Evolutionary conservation across 306 rosid species (phyloP).

Genomic region (Lagenaria siceraria): DNA sequence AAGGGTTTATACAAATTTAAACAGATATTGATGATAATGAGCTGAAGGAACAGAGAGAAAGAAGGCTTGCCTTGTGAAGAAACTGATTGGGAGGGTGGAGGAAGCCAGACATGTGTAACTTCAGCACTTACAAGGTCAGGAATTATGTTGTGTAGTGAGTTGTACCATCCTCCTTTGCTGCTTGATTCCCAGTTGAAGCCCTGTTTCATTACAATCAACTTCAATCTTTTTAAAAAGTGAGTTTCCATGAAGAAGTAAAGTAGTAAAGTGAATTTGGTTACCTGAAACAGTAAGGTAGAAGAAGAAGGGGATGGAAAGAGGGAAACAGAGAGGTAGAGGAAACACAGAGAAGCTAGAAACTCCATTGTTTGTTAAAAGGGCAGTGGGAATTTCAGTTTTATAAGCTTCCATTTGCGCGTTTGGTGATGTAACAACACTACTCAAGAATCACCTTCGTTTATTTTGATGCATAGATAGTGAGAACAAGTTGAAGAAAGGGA

Average conservation of each 20-base stretch:
- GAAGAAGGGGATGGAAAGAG: slow-evolving; percentile 27
- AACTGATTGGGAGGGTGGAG: slow-evolving; percentile 71
- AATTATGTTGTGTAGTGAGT: slow-evolving; percentile 34
- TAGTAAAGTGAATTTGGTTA: not conserved
- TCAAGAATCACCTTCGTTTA: no score
- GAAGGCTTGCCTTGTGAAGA: slow-evolving; percentile 29
- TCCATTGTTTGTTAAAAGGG: slow-evolving; percentile 7
- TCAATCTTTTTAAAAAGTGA: not conserved
- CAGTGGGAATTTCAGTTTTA: not conserved
- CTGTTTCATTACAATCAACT: slow-evolving; percentile 13
- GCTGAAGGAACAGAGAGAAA: not conserved
- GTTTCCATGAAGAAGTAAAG: not conserved
- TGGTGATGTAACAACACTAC: not conserved
- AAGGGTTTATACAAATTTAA: not conserved
- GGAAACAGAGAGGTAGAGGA: slow-evolving; percentile 24
- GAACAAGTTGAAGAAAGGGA: not conserved
- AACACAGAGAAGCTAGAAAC: slow-evolving; percentile 13
- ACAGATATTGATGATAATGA: not conserved
- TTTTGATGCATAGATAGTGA: not conserved
- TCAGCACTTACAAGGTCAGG: slow-evolving; percentile 48
- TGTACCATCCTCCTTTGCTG: slow-evolving; percentile 62
- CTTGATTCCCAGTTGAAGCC: slow-evolving; percentile 91
- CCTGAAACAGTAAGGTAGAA: slow-evolving; percentile 59
- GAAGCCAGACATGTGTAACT: slow-evolving; percentile 83
- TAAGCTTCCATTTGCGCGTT: not conserved